These are phyloP conservation scores for Lepidium africanum DNA, from an alignment of 345 rosid genomes.

Conservation along the genomic window DNA sequence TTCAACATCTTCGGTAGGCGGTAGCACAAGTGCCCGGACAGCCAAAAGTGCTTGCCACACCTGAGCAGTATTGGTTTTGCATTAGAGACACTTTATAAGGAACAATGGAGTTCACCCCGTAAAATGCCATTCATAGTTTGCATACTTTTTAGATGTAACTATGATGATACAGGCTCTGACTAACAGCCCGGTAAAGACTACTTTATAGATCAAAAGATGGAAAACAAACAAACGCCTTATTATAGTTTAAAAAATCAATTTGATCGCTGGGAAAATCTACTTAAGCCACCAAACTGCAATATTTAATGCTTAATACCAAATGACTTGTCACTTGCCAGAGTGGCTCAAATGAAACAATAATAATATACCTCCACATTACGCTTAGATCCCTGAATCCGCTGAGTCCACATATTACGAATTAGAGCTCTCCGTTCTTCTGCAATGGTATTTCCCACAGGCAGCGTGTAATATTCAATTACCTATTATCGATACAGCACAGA, in stretches of 20 bases:
- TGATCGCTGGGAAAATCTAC: background rate
- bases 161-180: background rate
- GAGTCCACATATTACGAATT: slow-evolving; percentile 97
- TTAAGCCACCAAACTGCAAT: background rate
- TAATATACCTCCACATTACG: slow-evolving; percentile 90
- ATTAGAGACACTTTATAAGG: background rate
- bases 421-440: slow-evolving; percentile 84
- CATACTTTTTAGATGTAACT: background rate
- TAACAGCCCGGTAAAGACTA: background rate
- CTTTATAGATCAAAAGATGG: background rate
- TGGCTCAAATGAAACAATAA: background rate
- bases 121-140: slow-evolving; percentile 3
- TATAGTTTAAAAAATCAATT: background rate
- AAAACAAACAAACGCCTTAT: background rate
- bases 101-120: background rate
- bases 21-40: slow-evolving; percentile 89
- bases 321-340: slow-evolving; percentile 3
- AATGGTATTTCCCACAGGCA: slow-evolving; percentile 64
- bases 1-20: slow-evolving; percentile 89
- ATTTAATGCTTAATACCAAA: slow-evolving; percentile 9
- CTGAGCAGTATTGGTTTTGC: slow-evolving; percentile 33
- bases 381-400: slow-evolving; percentile 88
- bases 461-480: slow-evolving; percentile 95
- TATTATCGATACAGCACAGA: slow-evolving; percentile 20
- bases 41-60: slow-evolving; percentile 92